Evolutionary conservation across 2,329 filamentous ascomycete species (phyloP), one percentile per base, ranked within the genome.

Genomic region (Thelonectria rubi): DNA sequence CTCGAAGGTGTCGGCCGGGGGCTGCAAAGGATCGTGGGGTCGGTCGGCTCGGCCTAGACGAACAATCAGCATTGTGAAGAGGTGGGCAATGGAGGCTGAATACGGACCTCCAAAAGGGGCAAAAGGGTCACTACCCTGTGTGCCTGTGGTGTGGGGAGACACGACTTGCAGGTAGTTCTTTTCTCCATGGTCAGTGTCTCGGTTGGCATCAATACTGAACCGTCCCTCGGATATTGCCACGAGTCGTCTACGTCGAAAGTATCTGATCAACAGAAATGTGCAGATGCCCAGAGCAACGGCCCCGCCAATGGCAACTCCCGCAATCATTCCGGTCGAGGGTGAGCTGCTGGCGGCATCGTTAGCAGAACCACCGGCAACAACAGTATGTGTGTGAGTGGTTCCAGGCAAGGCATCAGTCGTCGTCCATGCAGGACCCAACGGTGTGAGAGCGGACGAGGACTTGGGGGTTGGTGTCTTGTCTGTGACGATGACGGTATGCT

Each of bases 71-170:
- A 60, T 60, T 49, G 47, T 9, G 18, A n/a, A n/a, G 43, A 18
- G 5, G n/a, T 56, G 21, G 21, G 48, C 34, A 50, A 39, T 32
- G 20, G 48, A 55, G 40, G 30, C 59, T 30, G 42, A 32, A 53
- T 39, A 62, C 74, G 69, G 68, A 82, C 81, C 80, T 74, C 80
- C 79, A 72, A 81, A 82, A 11, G 78, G 75, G 2, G 77, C 79
- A 68, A 82, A 81, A 2, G 79, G 75, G 53, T 81, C 79, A 45
- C 63, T 67, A 37, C 60, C 67, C 39, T 69, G 69, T 15, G 61
- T 72, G 8, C 68, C 65, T 1, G 69, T 71, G 10, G 70, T 72
- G 34, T 74, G 71, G 20, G 70, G 60, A 34, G 72, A 71, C 50
- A 71, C 62, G 21, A 64, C 60, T n/a, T 67, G 63, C 7, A 65